A percentile compares a stretch with the other conserved stretches of the same genome.
Conservation (phyloP, 306 rosid genomes). For the Pachyrhizus erosus region DNA sequence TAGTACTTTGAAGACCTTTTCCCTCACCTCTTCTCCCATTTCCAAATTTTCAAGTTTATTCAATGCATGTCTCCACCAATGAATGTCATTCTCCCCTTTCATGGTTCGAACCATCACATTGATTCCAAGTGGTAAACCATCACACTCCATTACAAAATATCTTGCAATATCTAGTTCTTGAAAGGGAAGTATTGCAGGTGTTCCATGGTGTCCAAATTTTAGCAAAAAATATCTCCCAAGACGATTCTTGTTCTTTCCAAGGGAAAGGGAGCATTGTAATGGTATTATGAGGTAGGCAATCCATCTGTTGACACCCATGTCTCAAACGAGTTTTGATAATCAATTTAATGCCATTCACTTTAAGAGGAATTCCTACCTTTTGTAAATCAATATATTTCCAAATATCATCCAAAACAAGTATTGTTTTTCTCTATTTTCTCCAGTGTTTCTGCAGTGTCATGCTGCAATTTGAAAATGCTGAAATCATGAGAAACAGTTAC, state of each 20-base stretch:
- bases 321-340: constrained; percentile 40
- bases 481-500: constrained; percentile 7
- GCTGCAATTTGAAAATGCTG: constrained; percentile 31
- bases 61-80: not conserved
- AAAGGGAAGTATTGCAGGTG: not conserved
- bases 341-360: constrained; percentile 32
- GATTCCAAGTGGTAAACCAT: too few species aligned
- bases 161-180: not conserved
- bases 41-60: not conserved
- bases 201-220: not conserved
- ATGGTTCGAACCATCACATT: constrained; percentile 32
- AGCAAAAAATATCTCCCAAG: constrained; percentile 33
- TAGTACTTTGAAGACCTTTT: not conserved
- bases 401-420: constrained; percentile 49
- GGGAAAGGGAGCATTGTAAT: not conserved
- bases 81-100: not conserved
- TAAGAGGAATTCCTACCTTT: constrained; percentile 36
- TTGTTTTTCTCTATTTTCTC: not conserved
- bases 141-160: rapidly evolving
- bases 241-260: not conserved
- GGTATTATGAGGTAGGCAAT: not conserved
- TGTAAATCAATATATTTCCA: constrained; percentile 40
- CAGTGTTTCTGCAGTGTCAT: constrained; percentile 17
- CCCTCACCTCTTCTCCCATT: not conserved
- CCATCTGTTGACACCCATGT: constrained; percentile 23